These are phyloP conservation scores for Aspergillus conjunctus DNA, from an alignment of 495 filamentous ascomycete species.

Conservation along the genomic window DNA sequence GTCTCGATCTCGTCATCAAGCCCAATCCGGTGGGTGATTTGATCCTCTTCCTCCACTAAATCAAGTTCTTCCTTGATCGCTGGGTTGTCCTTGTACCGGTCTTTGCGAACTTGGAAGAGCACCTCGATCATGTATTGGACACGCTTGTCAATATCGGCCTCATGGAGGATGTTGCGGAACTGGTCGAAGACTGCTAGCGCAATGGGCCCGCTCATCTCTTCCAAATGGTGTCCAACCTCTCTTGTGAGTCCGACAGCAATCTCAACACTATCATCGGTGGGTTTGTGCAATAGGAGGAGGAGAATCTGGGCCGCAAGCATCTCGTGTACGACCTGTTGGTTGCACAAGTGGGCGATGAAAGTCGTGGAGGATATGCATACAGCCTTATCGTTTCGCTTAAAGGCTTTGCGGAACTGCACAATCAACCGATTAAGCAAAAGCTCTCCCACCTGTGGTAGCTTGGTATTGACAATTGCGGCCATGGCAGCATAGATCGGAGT, in stretches of 20 bases:
- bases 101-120: conserved; percentile 93
- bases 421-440: conserved; percentile 83
- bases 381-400: conserved; percentile 95
- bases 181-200: conserved; percentile 91
- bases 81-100: conserved; percentile 92
- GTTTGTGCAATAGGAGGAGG: conserved; percentile 83
- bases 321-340: conserved; percentile 94
- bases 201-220: conserved; percentile 88
- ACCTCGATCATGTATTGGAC: conserved; percentile 99
- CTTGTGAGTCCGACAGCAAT: conserved; percentile 90
- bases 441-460: conserved; percentile 92
- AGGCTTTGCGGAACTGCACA: conserved; percentile 91
- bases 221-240: conserved; percentile 89
- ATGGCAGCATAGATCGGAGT: conserved; percentile 93
- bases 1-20: conserved; percentile 81
- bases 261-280: conserved; percentile 96
- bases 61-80: conserved; percentile 91
- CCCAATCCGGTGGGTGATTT: conserved; percentile 83
- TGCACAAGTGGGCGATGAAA: conserved; percentile 93
- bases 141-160: conserved; percentile 92
- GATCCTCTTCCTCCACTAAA: conserved; percentile 94
- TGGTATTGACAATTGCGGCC: conserved; percentile 96
- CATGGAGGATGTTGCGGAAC: conserved; percentile 91
- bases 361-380: conserved; percentile 88
- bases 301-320: conserved; percentile 90